Evolutionary conservation across 306 rosid species (phyloP).

Genomic region (Ammopiptanthus mongolicus): DNA sequence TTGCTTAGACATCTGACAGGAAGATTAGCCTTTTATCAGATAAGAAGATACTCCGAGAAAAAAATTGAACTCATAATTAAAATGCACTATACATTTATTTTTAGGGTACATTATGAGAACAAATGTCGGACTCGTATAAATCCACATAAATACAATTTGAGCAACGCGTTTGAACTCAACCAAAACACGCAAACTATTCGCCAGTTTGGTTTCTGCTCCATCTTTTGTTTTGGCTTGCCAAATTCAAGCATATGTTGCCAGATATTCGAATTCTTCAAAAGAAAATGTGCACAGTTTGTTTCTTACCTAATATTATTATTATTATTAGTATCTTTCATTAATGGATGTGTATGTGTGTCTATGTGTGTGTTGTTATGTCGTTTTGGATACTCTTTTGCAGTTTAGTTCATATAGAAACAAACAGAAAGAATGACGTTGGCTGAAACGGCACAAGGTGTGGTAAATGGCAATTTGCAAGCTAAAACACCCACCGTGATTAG

Average conservation of each 20-base stretch:
- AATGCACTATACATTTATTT: not conserved
- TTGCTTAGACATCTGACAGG: too few species aligned
- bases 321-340: not conserved
- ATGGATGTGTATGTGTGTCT: not conserved
- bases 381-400: not conserved
- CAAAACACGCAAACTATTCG: not conserved
- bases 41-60: too few species aligned
- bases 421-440: not conserved
- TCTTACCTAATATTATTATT: not conserved
- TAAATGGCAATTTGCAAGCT: not conserved
- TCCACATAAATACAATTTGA: not conserved
- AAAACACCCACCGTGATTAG: too few species aligned
- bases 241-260: conserved; percentile 10
- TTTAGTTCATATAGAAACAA: not conserved
- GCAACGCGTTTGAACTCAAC: not conserved
- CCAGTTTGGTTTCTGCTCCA: not conserved
- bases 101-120: not conserved
- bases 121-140: not conserved
- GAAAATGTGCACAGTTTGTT: not conserved
- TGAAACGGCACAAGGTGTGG: not conserved
- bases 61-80: too few species aligned
- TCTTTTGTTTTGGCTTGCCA: not conserved
- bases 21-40: too few species aligned
- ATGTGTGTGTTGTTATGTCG: not conserved
- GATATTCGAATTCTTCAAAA: conserved; percentile 9